Conservation (phyloP, 768 basidiomycete genomes). For the Lactarius sp. region DNA sequence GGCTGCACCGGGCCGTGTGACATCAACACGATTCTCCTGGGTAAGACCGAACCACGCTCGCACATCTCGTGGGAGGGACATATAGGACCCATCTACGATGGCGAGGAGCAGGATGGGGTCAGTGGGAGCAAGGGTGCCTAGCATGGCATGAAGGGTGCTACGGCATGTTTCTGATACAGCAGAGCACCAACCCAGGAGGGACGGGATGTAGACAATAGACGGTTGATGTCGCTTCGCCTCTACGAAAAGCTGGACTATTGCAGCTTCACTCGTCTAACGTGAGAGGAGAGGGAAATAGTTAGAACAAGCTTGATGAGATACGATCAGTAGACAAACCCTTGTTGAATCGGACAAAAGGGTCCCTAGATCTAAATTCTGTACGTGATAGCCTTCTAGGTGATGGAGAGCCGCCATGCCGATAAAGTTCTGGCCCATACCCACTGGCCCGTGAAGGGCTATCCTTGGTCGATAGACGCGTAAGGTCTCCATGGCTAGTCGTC, state of each 20-base stretch:
- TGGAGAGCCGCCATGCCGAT: conserved; percentile 89
- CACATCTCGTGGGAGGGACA: conserved; percentile 73
- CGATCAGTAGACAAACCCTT: conserved; percentile 49
- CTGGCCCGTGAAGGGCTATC: conserved; percentile 70
- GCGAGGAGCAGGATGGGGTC: conserved; percentile 94
- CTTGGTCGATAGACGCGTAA: conserved; percentile 87
- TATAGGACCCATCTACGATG: conserved; percentile 73
- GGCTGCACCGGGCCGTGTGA: conserved; percentile 46
- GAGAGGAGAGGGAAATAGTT: neutral
- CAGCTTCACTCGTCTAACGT: conserved; percentile 77
- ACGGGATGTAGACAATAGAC: conserved; percentile 92
- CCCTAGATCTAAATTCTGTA: conserved; percentile 91
- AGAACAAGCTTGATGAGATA: conserved; percentile 4
- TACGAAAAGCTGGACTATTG: conserved; percentile 89
- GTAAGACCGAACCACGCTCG: conserved; percentile 85
- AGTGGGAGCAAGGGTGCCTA: conserved; percentile 85
- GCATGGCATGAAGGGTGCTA: conserved; percentile 81
- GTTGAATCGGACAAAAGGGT: conserved; percentile 85
- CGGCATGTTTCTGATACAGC: conserved; percentile 81
- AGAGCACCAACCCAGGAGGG: conserved; percentile 78
- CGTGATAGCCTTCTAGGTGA: conserved; percentile 91
- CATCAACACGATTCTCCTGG: conserved; percentile 66
- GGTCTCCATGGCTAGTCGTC: conserved; percentile 75
- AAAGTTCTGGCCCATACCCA: conserved; percentile 88
- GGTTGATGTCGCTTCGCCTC: conserved; percentile 98